These are phyloP conservation scores for Cetradonia linearis DNA, from an alignment of 495 filamentous ascomycete genomes.

Conservation along the genomic window DNA sequence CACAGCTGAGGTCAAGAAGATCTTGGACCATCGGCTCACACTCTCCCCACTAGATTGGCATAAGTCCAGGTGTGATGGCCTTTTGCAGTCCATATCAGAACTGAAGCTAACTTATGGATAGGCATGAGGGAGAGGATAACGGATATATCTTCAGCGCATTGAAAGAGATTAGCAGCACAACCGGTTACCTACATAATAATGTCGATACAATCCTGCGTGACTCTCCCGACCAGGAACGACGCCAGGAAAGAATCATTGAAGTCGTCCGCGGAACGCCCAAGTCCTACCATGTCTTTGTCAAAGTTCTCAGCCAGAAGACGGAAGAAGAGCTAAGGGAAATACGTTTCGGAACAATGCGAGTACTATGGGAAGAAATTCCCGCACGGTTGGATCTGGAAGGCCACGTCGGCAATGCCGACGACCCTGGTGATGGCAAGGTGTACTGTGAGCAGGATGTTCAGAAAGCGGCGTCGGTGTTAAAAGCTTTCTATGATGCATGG, in stretches of 20 bases:
- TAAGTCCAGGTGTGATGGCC: background rate
- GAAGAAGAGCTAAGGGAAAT: background rate
- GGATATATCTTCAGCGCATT: background rate
- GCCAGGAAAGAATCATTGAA: slow-evolving; percentile 3
- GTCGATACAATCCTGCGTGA: background rate
- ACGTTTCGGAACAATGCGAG: background rate
- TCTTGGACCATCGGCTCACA: background rate
- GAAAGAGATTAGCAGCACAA: background rate
- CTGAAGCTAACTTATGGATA: background rate
- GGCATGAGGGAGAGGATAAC: background rate
- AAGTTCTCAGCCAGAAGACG: background rate
- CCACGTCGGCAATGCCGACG: slow-evolving; percentile 10
- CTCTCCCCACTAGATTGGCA: background rate
- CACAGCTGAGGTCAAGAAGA: background rate
- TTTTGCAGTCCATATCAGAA: too few species aligned
- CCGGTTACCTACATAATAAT: background rate
- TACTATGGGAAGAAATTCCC: slow-evolving; percentile 4
- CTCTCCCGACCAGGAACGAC: slow-evolving; percentile 1
- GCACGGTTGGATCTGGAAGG: background rate
- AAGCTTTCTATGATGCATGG: slow-evolving; percentile 18
- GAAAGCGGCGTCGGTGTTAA: slow-evolving; percentile 3
- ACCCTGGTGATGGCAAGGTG: slow-evolving; percentile 15
- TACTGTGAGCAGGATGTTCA: slow-evolving; percentile 10
- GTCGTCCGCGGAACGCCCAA: background rate
- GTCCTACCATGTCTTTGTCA: slow-evolving; percentile 3